Conservation (phyloP, 2,329 filamentous ascomycete species). For the Fonsecaea multimorphosa region DNA sequence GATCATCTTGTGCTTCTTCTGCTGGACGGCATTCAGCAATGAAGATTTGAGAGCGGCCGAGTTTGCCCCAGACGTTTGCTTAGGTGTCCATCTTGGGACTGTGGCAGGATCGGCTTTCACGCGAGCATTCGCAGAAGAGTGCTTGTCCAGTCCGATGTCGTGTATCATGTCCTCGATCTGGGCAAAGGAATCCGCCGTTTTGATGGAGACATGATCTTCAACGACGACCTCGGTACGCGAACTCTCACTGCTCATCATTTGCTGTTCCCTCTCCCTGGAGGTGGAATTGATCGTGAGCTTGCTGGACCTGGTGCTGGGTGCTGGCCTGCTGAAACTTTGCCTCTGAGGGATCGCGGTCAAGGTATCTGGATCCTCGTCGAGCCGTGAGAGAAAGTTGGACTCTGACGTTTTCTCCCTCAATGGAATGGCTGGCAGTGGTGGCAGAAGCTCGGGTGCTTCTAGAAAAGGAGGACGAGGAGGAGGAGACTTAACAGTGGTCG, state of each 20-base stretch:
- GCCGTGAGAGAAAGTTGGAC: constrained; percentile 33
- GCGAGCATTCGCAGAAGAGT: constrained; percentile 54
- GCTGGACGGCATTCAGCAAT: constrained; percentile 62
- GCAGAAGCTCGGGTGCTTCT: constrained; percentile 40
- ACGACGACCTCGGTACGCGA: constrained; percentile 9
- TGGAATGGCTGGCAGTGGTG: constrained; percentile 43
- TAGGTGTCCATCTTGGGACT: constrained; percentile 61
- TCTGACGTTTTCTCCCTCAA: constrained; percentile 40
- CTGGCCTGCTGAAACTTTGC: constrained; percentile 29
- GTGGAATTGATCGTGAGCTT: constrained; percentile 29
- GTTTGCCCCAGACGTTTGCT: constrained; percentile 52
- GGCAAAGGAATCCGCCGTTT: constrained; percentile 39
- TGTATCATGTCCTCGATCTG: constrained; percentile 47
- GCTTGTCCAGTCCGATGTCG: constrained; percentile 51
- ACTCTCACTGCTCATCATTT: constrained; percentile 14
- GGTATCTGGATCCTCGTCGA: constrained; percentile 5
- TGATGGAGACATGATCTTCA: constrained; percentile 30
- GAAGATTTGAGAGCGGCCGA: constrained; percentile 55
- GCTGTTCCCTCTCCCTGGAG: constrained; percentile 18
- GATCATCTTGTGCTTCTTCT: constrained; percentile 62
- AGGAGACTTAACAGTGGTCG: constrained; percentile 17
- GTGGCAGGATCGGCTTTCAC: constrained; percentile 49
- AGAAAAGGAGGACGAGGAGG: constrained; percentile 20
- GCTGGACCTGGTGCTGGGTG: constrained; percentile 35
- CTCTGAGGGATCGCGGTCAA: constrained; percentile 14